Evolutionary conservation across 352 stramenopile species (phyloP), one percentile per base, ranked within the genome.

Genomic region (Globisporangium perplexum): DNA sequence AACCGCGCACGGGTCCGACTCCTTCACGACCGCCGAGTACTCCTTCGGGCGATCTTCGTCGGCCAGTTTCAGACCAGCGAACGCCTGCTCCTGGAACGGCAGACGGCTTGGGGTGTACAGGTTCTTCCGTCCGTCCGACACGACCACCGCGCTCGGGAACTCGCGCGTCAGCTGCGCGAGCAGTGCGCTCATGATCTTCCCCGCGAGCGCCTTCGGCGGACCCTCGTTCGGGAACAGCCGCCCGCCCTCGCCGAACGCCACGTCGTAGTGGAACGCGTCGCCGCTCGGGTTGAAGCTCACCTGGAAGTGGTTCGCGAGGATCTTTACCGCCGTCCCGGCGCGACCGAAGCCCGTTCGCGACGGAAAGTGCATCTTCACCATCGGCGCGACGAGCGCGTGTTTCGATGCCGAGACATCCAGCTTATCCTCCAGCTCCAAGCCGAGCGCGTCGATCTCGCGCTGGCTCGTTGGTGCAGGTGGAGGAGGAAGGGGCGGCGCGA

Each of bases 261-360:
- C 77, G 52, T 91, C 81, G 57, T 91, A 91, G 69, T 91, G 81
- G 50, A 71, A 91, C 5, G 86, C 55, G 44, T 89, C 78, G 3
- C 68, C 75, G 0, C 65, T 48, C 15, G 66, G 59, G 11, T 68
- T 77, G 39, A 84, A 66, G 30, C 66, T 71, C 14, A 91, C 77
- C 18, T 63, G 64, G 47, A 88, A 91, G 41, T 89, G 77, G 45
- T 91, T 91, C 8, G 76, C 81, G 39, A 71, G 56, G 1, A 89
- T 18, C 48, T 61, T 81, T 14, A 88, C 62, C 0, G 53, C 7
- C 17, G 57, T 65, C 1, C 81, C 81, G 1, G 42, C n/a, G 36
- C 38, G 62, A n/a, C 81, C 81, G 64, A 87, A 89, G 15, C 75
- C 76, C 1, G 66, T 72, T 12, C 81, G 81, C 0, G 65, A 55